A percentile compares a stretch with the other conserved stretches of the same genome.
Evolutionary conservation across 2,329 filamentous ascomycete species (phyloP).

Genomic region (Blumeriella jaapii): DNA sequence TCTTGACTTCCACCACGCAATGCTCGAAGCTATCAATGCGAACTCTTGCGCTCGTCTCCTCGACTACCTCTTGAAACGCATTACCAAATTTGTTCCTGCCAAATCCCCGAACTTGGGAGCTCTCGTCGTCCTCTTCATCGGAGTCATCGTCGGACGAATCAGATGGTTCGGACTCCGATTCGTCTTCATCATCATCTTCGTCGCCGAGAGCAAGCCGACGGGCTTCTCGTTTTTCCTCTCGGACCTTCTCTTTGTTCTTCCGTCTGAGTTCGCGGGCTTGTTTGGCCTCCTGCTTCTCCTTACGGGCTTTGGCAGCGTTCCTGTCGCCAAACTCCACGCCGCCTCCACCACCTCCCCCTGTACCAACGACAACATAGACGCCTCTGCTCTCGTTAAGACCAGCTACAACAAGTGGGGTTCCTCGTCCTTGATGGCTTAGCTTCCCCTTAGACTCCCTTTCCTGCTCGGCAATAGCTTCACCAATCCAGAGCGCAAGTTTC

Average conservation of each 20-base stretch:
- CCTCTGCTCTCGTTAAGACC: constrained; percentile 78
- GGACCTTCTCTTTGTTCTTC: constrained; percentile 44
- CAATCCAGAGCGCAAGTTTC: constrained; percentile 88
- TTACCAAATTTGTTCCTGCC: constrained; percentile 85
- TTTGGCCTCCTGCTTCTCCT: constrained; percentile 51
- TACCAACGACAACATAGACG: constrained; percentile 87
- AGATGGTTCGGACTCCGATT: constrained; percentile 39
- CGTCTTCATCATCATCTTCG: constrained; percentile 38
- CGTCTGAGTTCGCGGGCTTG: constrained; percentile 49
- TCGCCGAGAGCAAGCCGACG: constrained; percentile 40
- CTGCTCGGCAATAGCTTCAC: constrained; percentile 81
- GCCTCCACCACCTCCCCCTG: constrained; percentile 66
- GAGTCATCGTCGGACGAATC: constrained; percentile 34
- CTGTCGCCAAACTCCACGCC: constrained; percentile 56
- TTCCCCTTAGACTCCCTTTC: constrained; percentile 67
- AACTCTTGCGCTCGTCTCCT: constrained; percentile 80
- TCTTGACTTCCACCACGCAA: constrained; percentile 94
- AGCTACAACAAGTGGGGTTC: constrained; percentile 80
- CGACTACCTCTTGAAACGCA: constrained; percentile 89
- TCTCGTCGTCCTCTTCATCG: constrained; percentile 44
- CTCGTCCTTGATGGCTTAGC: constrained; percentile 54
- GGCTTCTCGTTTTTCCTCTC: constrained; percentile 49
- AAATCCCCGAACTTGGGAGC: constrained; percentile 48
- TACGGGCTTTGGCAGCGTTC: constrained; percentile 51
- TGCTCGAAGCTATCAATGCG: constrained; percentile 95